Conservation (phyloP, 2,329 filamentous ascomycete genomes). For the Diaporthe nobilis region DNA sequence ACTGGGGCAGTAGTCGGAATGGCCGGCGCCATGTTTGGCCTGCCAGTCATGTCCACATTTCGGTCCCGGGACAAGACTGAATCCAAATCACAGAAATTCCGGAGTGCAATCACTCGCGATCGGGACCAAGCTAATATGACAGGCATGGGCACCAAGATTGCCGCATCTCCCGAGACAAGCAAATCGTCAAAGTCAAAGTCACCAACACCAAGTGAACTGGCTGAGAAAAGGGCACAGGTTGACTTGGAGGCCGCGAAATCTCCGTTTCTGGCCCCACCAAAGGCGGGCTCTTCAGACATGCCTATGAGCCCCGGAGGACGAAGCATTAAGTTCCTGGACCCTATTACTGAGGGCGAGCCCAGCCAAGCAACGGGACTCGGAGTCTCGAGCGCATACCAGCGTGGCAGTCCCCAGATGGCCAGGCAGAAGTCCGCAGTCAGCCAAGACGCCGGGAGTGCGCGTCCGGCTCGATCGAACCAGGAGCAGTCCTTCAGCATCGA, state of each 20-base stretch:
- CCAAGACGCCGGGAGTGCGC: background rate
- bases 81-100: background rate
- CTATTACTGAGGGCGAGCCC: conserved; percentile 27
- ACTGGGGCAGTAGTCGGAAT: conserved; percentile 45
- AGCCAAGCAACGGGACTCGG: conserved; percentile 31
- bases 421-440: conserved; percentile 18
- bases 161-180: conserved; percentile 1
- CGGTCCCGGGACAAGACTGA: conserved; percentile 26
- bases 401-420: conserved; percentile 24
- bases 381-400: conserved; percentile 12
- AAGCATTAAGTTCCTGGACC: conserved; percentile 33
- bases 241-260: conserved; percentile 15
- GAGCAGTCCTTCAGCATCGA: conserved; percentile 44
- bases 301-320: conserved; percentile 25
- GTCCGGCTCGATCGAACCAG: background rate
- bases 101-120: background rate
- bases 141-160: conserved; percentile 16
- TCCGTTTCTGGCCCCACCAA: conserved; percentile 23
- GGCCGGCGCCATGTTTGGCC: conserved; percentile 45
- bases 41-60: conserved; percentile 42
- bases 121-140: conserved; percentile 42
- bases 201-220: conserved; percentile 1
- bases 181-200: conserved; percentile 6
- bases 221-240: conserved; percentile 19
- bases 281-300: background rate